Conservation (phyloP, 225 moss, liverwort and hornwort genomes). For the Ulota crispa region DNA sequence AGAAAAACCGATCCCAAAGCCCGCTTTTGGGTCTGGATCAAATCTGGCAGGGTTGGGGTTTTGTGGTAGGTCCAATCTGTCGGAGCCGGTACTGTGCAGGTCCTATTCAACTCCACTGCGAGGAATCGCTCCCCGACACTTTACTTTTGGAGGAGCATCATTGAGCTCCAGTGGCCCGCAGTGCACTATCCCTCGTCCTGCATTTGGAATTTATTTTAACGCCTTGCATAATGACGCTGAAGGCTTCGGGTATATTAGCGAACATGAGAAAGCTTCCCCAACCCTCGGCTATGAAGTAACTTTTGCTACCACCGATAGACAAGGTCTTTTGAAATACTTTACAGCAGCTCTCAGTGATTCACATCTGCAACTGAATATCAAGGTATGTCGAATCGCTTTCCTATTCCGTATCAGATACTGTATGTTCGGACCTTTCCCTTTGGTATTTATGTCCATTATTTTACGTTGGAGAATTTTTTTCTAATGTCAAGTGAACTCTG, state of each 20-base stretch:
- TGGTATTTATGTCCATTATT: neutral
- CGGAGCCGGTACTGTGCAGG: slow-evolving; percentile 34
- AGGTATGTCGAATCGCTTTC: slow-evolving; percentile 44
- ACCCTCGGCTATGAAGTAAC: slow-evolving; percentile 83
- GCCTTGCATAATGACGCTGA: slow-evolving; percentile 59
- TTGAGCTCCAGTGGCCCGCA: slow-evolving; percentile 23
- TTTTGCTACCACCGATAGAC: slow-evolving; percentile 86
- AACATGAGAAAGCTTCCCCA: slow-evolving; percentile 51
- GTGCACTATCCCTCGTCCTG: slow-evolving; percentile 63
- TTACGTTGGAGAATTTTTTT: neutral
- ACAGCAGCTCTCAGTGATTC: slow-evolving; percentile 77
- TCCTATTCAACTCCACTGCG: slow-evolving; percentile 43
- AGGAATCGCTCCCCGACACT: slow-evolving; percentile 16
- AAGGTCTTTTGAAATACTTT: slow-evolving; percentile 83
- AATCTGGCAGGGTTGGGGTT: slow-evolving; percentile 68
- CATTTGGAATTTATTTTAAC: slow-evolving; percentile 65
- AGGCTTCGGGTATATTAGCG: slow-evolving; percentile 40
- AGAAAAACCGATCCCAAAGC: slow-evolving; percentile 47
- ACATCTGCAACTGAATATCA: slow-evolving; percentile 79
- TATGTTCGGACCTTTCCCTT: neutral
- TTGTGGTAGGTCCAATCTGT: slow-evolving; percentile 58
- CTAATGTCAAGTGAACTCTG: neutral
- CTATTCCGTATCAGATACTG: neutral
- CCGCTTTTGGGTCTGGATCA: slow-evolving; percentile 81
- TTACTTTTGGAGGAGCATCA: slow-evolving; percentile 29